Percentiles rank a stretch among this genome's conserved stretches.
Evolutionary conservation across 2,329 filamentous ascomycete species (phyloP).

Genomic region (Didymella segeticola): DNA sequence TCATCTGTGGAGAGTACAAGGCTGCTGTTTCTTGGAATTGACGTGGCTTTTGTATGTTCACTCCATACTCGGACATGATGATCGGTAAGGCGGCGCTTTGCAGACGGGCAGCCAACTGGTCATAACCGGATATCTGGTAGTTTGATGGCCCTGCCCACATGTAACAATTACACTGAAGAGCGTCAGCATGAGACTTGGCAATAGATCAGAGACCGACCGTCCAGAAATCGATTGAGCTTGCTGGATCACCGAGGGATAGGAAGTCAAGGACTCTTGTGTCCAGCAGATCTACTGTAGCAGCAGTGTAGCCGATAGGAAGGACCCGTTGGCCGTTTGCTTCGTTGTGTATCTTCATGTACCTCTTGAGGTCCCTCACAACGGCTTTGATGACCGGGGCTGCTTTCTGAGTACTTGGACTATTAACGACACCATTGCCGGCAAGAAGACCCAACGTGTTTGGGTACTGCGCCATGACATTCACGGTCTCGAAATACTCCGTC

Average conservation of each 20-base stretch:
- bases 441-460: slow-evolving; percentile 18
- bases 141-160: slow-evolving; percentile 9
- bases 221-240: slow-evolving; percentile 17
- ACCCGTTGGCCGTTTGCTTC: slow-evolving; percentile 2
- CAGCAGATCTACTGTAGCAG: neutral
- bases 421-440: slow-evolving; percentile 1
- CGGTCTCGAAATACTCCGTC: slow-evolving; percentile 10
- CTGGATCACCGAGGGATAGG: slow-evolving; percentile 8
- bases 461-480: slow-evolving; percentile 13
- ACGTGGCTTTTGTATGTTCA: neutral
- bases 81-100: slow-evolving; percentile 10
- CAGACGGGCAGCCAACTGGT: neutral
- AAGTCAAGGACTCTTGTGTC: slow-evolving; percentile 6
- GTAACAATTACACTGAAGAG: slow-evolving; percentile 6
- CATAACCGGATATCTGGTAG: slow-evolving; percentile 10
- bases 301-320: slow-evolving; percentile 15
- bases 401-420: neutral
- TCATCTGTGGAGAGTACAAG: slow-evolving; percentile 17
- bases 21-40: slow-evolving; percentile 16
- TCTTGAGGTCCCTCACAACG: slow-evolving; percentile 18
- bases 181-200: neutral
- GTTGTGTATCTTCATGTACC: slow-evolving; percentile 15
- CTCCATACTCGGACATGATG: slow-evolving; percentile 20
- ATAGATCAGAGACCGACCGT: neutral
- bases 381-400: slow-evolving; percentile 13